phyloP scores from a whole-genome alignment of 1,139 yeast genomes.

The Candida glucosophila region DNA sequence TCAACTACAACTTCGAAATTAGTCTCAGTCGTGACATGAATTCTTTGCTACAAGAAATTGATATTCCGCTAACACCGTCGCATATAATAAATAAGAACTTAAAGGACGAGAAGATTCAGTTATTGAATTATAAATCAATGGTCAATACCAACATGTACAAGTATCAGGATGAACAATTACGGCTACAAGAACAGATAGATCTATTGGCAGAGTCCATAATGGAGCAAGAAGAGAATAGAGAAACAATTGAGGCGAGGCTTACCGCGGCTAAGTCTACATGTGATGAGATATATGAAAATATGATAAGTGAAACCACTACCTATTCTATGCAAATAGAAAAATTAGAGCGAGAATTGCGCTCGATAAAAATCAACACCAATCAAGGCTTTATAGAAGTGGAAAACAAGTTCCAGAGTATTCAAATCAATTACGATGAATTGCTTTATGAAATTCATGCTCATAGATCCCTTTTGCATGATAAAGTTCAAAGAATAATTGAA shows the following conservation, averaged over 20 bases:
- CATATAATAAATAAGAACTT: slow-evolving; percentile 26
- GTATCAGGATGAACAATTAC: slow-evolving; percentile 51
- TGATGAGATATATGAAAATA: slow-evolving; percentile 50
- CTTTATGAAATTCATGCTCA: slow-evolving; percentile 39
- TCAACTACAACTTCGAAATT: slow-evolving; percentile 21
- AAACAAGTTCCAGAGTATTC: slow-evolving; percentile 46
- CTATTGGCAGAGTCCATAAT: slow-evolving; percentile 43
- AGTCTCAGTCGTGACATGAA: slow-evolving; percentile 16
- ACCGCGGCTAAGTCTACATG: slow-evolving; percentile 44
- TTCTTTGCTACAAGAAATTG: slow-evolving; percentile 13
- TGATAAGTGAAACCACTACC: slow-evolving; percentile 45
- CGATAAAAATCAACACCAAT: slow-evolving; percentile 42
- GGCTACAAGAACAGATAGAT: slow-evolving; percentile 55
- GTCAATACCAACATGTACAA: slow-evolving; percentile 42
- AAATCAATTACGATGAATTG: slow-evolving; percentile 47
- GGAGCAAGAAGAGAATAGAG: slow-evolving; percentile 53
- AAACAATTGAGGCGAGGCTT: slow-evolving; percentile 49
- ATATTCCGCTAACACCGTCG: slow-evolving; percentile 15
- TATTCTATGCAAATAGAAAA: slow-evolving; percentile 60
- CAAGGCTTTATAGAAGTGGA: slow-evolving; percentile 50
- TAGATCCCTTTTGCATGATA: slow-evolving; percentile 42
- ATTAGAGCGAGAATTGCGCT: slow-evolving; percentile 52
- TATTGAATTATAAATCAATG: slow-evolving; percentile 39
- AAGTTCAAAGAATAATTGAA: slow-evolving; percentile 50
- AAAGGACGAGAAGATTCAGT: slow-evolving; percentile 28